These are phyloP conservation scores for Elymus sibiricus DNA, from an alignment of 176 grass and related monocot genomes.

Conservation along the genomic window DNA sequence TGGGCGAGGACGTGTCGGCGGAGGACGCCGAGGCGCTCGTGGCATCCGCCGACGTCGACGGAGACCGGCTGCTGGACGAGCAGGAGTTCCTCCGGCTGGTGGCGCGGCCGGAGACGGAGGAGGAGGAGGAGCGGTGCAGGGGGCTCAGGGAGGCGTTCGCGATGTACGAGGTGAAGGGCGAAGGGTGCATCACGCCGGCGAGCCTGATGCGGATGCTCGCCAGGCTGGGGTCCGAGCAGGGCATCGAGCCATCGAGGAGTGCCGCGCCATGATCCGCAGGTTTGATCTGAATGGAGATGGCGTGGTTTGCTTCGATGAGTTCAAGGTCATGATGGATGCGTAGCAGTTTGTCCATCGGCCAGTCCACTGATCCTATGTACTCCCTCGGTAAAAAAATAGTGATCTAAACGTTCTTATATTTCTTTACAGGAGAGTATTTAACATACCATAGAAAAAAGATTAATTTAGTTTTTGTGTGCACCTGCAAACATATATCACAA, in stretches of 20 bases:
- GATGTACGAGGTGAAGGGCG: constrained; percentile 38
- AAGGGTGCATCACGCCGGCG: constrained; percentile 33
- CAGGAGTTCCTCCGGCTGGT: constrained; percentile 19
- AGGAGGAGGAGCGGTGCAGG: neutral
- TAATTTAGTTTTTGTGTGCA: no score
- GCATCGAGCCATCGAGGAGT: constrained; percentile 29
- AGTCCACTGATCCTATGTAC: no score
- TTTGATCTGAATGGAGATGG: constrained; percentile 40
- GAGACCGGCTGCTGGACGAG: constrained; percentile 26
- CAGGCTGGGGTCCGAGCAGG: constrained; percentile 22
- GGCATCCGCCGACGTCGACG: constrained; percentile 7
- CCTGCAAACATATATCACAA: no score
- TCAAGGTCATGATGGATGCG: constrained; percentile 35
- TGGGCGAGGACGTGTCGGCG: constrained; percentile 3
- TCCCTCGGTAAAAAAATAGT: no score
- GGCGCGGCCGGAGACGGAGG: neutral
- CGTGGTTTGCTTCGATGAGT: constrained; percentile 31
- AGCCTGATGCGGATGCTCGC: constrained; percentile 33
- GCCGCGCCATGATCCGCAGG: constrained; percentile 31
- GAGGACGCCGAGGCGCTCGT: constrained; percentile 16
- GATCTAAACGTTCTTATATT: no score
- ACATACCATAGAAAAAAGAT: no score
- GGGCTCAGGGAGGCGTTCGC: constrained; percentile 18
- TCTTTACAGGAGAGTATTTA: no score
- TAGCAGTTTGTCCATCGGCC: neutral